Evolutionary conservation across 2,329 filamentous ascomycete species (phyloP).

Genomic region (Fusarium nodosum): DNA sequence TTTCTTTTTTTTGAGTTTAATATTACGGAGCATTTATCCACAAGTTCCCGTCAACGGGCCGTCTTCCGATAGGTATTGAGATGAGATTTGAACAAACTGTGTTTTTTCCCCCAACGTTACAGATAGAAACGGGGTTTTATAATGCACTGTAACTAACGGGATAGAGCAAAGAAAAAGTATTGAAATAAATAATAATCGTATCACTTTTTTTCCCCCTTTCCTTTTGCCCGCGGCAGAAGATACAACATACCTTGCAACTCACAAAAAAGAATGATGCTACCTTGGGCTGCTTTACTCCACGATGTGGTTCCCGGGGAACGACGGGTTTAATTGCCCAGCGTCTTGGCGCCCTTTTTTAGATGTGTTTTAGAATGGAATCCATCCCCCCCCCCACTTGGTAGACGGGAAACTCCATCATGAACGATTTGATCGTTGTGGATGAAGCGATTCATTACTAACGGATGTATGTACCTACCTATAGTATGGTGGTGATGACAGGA

Average conservation of each 20-base stretch:
- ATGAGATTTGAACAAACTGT: no score
- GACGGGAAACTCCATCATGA: not conserved
- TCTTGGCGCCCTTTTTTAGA: constrained; percentile 23
- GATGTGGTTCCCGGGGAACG: constrained; percentile 30
- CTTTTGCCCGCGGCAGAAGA: not conserved
- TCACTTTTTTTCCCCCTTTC: not conserved
- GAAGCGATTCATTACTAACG: not conserved
- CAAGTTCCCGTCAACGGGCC: constrained; percentile 7
- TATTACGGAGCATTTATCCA: constrained; percentile 9
- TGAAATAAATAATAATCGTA: not conserved
- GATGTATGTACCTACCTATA: no score
- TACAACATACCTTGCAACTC: not conserved
- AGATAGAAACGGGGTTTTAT: no score
- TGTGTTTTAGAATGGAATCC: not conserved
- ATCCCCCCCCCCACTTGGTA: not conserved
- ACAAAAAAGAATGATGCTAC: not conserved
- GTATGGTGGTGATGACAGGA: not conserved
- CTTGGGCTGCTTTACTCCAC: constrained; percentile 1
- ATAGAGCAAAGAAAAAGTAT: not conserved
- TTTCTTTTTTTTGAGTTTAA: not conserved
- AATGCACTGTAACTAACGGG: no score
- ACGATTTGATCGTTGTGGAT: not conserved
- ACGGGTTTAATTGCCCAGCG: constrained; percentile 20
- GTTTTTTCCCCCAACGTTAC: no score
- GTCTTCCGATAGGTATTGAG: constrained; percentile 1